Evolutionary conservation across 352 stramenopile species (phyloP).

Genomic region (Globisporangium takayamanum): DNA sequence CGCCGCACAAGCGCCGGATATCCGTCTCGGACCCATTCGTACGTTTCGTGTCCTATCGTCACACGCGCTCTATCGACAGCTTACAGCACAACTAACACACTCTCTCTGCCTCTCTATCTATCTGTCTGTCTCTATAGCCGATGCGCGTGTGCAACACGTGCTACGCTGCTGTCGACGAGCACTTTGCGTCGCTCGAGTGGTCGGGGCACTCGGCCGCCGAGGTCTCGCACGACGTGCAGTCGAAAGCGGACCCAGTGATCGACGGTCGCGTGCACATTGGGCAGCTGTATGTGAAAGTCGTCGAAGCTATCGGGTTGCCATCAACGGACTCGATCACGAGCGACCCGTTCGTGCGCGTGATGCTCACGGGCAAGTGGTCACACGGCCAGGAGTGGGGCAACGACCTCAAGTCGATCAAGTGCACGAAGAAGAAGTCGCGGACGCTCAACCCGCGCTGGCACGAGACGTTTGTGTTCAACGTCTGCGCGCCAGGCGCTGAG

Average conservation of each 20-base stretch:
- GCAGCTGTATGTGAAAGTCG: slow-evolving; percentile 83
- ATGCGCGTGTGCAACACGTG: slow-evolving; percentile 86
- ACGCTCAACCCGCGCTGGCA: slow-evolving; percentile 84
- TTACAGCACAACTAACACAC: background rate
- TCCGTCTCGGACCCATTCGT: slow-evolving; percentile 78
- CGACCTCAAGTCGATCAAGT: slow-evolving; percentile 75
- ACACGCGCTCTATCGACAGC: background rate
- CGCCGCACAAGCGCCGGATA: slow-evolving; percentile 78
- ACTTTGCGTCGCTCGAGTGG: slow-evolving; percentile 82
- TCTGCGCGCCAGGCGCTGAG: slow-evolving; percentile 75
- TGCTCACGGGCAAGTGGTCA: slow-evolving; percentile 81
- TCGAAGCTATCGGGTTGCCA: slow-evolving; percentile 76
- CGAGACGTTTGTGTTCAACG: slow-evolving; percentile 86
- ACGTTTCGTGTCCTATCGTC: slow-evolving; percentile 14
- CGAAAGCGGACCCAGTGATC: slow-evolving; percentile 69
- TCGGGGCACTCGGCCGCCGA: slow-evolving; percentile 69
- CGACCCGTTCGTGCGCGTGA: slow-evolving; percentile 79
- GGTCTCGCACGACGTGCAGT: slow-evolving; percentile 37
- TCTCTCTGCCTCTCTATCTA: slow-evolving; percentile 4
- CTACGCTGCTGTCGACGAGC: slow-evolving; percentile 77
- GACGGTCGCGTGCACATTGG: slow-evolving; percentile 79
- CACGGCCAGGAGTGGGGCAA: slow-evolving; percentile 81
- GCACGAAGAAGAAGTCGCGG: slow-evolving; percentile 83
- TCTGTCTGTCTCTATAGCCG: slow-evolving; percentile 23
- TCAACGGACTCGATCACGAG: slow-evolving; percentile 87